These are phyloP conservation scores for Fusarium subglutinans DNA, from an alignment of 2,329 filamentous ascomycete genomes.

Conservation along the genomic window DNA sequence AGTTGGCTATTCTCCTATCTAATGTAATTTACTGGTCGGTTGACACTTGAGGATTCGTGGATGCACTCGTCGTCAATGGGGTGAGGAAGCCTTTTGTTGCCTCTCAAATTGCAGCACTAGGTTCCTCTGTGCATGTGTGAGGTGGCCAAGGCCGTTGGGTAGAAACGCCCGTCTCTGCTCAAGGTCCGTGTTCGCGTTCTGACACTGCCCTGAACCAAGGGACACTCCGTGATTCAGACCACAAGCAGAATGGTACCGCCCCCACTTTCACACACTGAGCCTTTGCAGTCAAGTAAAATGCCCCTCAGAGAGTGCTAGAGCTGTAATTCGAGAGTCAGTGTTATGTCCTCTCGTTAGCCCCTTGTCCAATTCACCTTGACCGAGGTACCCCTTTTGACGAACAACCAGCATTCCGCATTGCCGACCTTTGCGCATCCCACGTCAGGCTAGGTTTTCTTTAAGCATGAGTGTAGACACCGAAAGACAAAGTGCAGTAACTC, in stretches of 20 bases:
- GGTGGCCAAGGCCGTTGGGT: too few relatives aligned
- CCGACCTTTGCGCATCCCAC: accelerated
- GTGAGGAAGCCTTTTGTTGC: accelerated
- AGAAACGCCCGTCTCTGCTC: not conserved
- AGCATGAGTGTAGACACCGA: accelerated
- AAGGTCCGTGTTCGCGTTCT: not conserved
- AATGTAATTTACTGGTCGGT: not conserved
- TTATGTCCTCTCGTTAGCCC: too few relatives aligned
- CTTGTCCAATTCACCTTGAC: accelerated
- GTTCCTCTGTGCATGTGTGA: not conserved
- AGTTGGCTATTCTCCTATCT: not conserved
- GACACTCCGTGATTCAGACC: not conserved
- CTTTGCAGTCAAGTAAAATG: accelerated
- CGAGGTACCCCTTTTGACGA: not conserved
- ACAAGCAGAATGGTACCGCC: not conserved
- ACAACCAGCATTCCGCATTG: not conserved
- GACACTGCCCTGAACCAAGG: too few relatives aligned
- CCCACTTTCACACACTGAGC: not conserved
- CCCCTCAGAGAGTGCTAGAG: accelerated
- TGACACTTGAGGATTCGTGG: not conserved
- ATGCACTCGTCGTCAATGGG: not conserved
- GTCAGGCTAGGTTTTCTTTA: accelerated
- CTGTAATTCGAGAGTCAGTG: accelerated
- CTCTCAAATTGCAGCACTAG: accelerated
- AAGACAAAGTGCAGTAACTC: accelerated